phyloP scores from a whole-genome alignment of 2,329 filamentous ascomycete species.

The Fusarium scirpi region DNA sequence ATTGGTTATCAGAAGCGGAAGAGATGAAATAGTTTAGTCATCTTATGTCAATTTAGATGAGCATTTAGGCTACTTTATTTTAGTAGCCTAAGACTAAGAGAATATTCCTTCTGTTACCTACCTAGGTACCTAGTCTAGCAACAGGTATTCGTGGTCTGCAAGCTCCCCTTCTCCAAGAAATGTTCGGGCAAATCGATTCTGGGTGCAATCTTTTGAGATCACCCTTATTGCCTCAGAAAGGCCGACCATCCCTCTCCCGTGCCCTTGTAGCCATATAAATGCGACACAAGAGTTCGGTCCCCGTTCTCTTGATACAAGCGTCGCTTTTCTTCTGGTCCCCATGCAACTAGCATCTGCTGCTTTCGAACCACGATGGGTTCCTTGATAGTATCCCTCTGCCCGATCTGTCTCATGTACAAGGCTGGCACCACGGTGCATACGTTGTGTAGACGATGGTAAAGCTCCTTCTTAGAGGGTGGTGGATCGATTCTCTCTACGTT shows the following conservation, averaged over 20 bases:
- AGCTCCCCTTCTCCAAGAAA: too few relatives aligned
- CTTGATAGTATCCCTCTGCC: conserved; percentile 51
- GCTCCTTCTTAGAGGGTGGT: conserved; percentile 47
- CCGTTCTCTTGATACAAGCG: conserved; percentile 43
- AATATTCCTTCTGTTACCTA: too few relatives aligned
- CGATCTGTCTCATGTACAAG: conserved; percentile 53
- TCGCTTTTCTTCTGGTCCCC: conserved; percentile 51
- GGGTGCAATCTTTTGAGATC: background rate
- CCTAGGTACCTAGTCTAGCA: too few relatives aligned
- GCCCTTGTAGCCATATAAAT: conserved; percentile 45
- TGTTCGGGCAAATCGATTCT: too few relatives aligned
- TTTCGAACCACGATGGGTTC: conserved; percentile 52
- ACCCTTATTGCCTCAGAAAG: conserved; percentile 20
- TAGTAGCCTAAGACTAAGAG: too few relatives aligned
- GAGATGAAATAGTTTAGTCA: too few relatives aligned
- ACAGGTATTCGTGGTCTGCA: too few relatives aligned
- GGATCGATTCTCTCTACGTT: conserved; percentile 50
- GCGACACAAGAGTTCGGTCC: conserved; percentile 49
- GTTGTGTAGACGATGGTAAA: conserved; percentile 49
- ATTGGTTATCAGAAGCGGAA: too few relatives aligned
- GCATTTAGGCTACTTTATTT: too few relatives aligned
- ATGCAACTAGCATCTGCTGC: conserved; percentile 56
- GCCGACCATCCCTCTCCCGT: conserved; percentile 29
- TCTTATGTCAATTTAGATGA: too few relatives aligned
- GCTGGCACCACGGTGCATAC: conserved; percentile 54